Conservation (phyloP, 2,329 filamentous ascomycete species). For the Aaosphaeria pasadenensis region DNA sequence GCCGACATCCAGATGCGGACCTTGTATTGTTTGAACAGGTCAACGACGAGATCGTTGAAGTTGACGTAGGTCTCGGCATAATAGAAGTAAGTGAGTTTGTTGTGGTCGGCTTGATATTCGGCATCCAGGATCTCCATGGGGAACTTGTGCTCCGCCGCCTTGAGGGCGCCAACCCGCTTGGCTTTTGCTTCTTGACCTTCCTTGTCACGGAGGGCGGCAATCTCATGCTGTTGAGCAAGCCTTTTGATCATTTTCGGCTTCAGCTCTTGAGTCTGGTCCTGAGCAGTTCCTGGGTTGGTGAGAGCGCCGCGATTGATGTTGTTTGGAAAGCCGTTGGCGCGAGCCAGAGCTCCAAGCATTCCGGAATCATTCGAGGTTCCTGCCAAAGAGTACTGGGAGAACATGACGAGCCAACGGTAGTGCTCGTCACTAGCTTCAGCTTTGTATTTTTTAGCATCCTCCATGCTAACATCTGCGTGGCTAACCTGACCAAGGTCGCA, state of each 20-base stretch:
- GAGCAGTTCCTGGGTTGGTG: constrained; percentile 46
- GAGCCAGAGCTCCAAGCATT: constrained; percentile 44
- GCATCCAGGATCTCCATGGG: constrained; percentile 99
- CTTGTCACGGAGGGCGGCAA: constrained; percentile 85
- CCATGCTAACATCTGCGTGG: constrained; percentile 82
- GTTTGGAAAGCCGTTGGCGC: constrained; percentile 30
- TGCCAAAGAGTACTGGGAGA: constrained; percentile 61
- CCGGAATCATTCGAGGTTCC: constrained; percentile 44
- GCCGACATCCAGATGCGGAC: constrained; percentile 99
- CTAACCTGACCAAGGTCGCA: constrained; percentile 93
- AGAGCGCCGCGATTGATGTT: constrained; percentile 47
- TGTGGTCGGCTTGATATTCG: constrained; percentile 99
- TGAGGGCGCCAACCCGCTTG: constrained; percentile 93
- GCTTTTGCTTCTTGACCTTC: constrained; percentile 97
- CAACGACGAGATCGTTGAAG: constrained; percentile 95
- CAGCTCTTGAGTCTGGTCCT: constrained; percentile 57
- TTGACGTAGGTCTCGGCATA: constrained; percentile 98
- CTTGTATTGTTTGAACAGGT: constrained; percentile 99
- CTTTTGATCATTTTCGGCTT: constrained; percentile 97
- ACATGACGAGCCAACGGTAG: constrained; percentile 99
- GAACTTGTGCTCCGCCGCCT: constrained; percentile 88
- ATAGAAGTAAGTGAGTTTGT: constrained; percentile 98
- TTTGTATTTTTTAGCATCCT: constrained; percentile 82
- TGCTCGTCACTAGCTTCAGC: constrained; percentile 92
- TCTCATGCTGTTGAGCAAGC: constrained; percentile 86